These are phyloP conservation scores for Phytophthora litchii DNA, from an alignment of 352 stramenopile genomes.

Conservation along the genomic window DNA sequence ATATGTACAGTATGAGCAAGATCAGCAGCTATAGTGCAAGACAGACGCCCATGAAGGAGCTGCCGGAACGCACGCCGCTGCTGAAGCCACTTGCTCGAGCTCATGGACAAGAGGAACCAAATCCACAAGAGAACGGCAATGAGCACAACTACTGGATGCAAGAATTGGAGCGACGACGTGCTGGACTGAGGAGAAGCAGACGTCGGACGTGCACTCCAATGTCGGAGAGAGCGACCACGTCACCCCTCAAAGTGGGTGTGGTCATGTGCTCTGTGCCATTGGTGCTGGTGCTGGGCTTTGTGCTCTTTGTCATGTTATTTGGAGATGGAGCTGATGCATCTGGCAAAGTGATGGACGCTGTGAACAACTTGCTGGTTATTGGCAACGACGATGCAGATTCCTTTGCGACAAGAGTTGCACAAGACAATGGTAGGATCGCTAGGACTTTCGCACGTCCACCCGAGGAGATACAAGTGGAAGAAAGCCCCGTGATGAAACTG, in stretches of 20 bases:
- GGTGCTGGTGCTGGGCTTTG: conserved; percentile 59
- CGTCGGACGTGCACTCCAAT: conserved; percentile 45
- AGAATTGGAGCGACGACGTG: conserved; percentile 63
- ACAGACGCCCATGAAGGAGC: conserved; percentile 35
- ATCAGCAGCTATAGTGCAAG: conserved; percentile 18
- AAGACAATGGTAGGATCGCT: conserved; percentile 17
- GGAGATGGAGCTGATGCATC: conserved; percentile 29
- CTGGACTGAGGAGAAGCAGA: conserved; percentile 36
- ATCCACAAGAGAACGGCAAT: conserved; percentile 42
- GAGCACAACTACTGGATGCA: conserved; percentile 82
- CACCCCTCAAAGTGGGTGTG: conserved; percentile 53
- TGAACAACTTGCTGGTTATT: conserved; percentile 31
- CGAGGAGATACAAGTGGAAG: conserved; percentile 17
- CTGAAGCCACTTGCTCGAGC: conserved; percentile 32
- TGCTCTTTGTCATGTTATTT: conserved; percentile 59
- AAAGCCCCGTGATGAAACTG: conserved; percentile 26
- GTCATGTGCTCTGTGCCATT: conserved; percentile 81
- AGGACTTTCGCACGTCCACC: conserved; percentile 15
- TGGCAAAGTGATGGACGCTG: conserved; percentile 12
- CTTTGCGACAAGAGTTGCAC: conserved; percentile 14
- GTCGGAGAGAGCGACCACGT: conserved; percentile 47
- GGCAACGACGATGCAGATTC: conserved; percentile 8
- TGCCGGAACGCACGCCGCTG: conserved; percentile 36
- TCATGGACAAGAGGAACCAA: conserved; percentile 37
- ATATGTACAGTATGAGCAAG: conserved; percentile 36